phyloP scores from a whole-genome alignment of 2,329 filamentous ascomycete species.

The Magnaporthiopsis rhizophila region DNA sequence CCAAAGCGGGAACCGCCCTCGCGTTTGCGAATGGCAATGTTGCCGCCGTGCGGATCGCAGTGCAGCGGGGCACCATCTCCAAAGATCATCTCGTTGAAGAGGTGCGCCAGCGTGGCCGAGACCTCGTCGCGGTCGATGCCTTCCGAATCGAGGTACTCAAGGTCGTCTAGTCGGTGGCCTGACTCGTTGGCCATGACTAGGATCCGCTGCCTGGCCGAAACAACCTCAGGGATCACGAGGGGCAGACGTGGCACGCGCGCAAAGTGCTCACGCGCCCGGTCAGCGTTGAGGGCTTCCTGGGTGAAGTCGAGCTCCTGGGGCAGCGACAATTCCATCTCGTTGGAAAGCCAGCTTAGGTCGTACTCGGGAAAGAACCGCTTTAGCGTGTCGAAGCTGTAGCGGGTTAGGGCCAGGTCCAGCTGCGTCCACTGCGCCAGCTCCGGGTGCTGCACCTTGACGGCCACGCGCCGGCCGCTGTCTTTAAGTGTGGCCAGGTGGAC shows the following conservation, averaged over 20 bases:
- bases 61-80: constrained; percentile 81
- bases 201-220: constrained; percentile 84
- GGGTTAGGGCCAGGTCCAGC: constrained; percentile 77
- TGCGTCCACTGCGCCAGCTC: constrained; percentile 81
- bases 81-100: constrained; percentile 99
- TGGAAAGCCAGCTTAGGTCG: constrained; percentile 89
- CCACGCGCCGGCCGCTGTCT: constrained; percentile 76
- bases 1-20: neutral
- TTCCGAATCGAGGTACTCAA: constrained; percentile 76
- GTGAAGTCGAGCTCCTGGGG: constrained; percentile 89
- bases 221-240: constrained; percentile 78
- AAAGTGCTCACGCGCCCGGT: constrained; percentile 74
- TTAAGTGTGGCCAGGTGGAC: constrained; percentile 83
- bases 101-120: constrained; percentile 76
- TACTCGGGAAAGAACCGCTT: constrained; percentile 96
- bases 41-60: constrained; percentile 95
- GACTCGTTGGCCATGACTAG: constrained; percentile 92
- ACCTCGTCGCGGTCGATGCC: constrained; percentile 93
- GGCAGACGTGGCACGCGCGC: constrained; percentile 64
- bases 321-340: constrained; percentile 85
- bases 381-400: constrained; percentile 81
- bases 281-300: constrained; percentile 78
- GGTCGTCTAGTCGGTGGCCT: constrained; percentile 79
- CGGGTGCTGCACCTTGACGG: constrained; percentile 95
- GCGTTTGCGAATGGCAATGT: constrained; percentile 76